A percentile compares a stretch with the other conserved stretches of the same genome.
phyloP scores from a whole-genome alignment of 2,329 filamentous ascomycete genomes.

The Exophiala sp. region DNA sequence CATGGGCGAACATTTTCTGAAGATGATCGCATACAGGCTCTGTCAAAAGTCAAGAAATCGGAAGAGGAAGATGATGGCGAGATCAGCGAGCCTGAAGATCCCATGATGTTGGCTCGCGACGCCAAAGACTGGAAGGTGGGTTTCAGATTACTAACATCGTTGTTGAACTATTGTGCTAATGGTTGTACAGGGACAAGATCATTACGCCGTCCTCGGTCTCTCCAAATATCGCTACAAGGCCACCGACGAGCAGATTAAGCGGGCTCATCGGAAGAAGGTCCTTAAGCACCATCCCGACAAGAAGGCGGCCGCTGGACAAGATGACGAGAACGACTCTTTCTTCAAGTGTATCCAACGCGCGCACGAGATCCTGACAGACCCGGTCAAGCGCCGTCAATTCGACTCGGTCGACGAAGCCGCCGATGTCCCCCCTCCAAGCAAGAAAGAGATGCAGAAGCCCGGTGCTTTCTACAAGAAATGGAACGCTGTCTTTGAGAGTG shows the following conservation, averaged over 20 bases:
- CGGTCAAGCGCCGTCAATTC: slow-evolving; percentile 85
- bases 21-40: slow-evolving; percentile 94
- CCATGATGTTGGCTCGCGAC: slow-evolving; percentile 82
- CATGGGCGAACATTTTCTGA: slow-evolving; percentile 98
- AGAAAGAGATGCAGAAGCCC: slow-evolving; percentile 74
- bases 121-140: slow-evolving; percentile 99
- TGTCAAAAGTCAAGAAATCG: slow-evolving; percentile 89
- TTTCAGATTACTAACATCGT: slow-evolving; percentile 1
- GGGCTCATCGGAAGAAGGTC: slow-evolving; percentile 98
- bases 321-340: slow-evolving; percentile 87
- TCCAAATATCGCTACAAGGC: slow-evolving; percentile 88
- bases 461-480: slow-evolving; percentile 95
- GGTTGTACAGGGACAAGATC: slow-evolving; percentile 69
- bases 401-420: slow-evolving; percentile 94
- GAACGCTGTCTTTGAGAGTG: slow-evolving; percentile 81
- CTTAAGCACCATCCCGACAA: slow-evolving; percentile 98
- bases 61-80: slow-evolving; percentile 87
- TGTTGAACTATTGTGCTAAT: background rate
- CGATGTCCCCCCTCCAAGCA: slow-evolving; percentile 83
- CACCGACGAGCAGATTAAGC: slow-evolving; percentile 97
- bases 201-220: slow-evolving; percentile 92
- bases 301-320: slow-evolving; percentile 81
- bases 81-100: slow-evolving; percentile 89
- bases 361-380: slow-evolving; percentile 86
- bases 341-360: slow-evolving; percentile 99